phyloP scores from a whole-genome alignment of 805 yeast species.

The Sugiyamaella floridensis region DNA sequence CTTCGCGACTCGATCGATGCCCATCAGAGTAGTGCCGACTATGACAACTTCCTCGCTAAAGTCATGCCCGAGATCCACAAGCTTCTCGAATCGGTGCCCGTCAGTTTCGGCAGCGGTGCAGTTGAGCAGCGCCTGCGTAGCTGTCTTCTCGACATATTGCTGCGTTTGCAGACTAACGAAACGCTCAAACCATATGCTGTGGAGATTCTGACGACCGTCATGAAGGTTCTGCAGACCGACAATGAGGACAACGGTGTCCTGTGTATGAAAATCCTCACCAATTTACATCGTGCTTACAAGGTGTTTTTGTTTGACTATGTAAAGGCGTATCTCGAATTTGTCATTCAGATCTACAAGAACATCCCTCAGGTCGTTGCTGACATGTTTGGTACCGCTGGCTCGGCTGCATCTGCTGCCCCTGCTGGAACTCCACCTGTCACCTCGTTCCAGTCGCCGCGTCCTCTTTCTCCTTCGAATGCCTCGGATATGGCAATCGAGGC shows the following conservation, averaged over 20 bases:
- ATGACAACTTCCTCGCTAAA: conserved; percentile 63
- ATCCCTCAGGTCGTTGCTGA: conserved; percentile 69
- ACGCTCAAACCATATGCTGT: conserved; percentile 64
- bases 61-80: conserved; percentile 64
- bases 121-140: conserved; percentile 70
- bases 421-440: conserved; percentile 21
- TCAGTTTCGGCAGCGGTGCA: conserved; percentile 59
- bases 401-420: conserved; percentile 12
- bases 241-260: conserved; percentile 94
- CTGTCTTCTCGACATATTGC: conserved; percentile 68
- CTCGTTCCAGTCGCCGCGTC: conserved; percentile 34
- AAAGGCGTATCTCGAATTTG: conserved; percentile 67
- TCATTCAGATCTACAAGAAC: conserved; percentile 69
- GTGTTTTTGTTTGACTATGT: conserved; percentile 59
- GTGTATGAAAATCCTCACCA: conserved; percentile 80
- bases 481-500: conserved; percentile 33
- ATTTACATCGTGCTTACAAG: conserved; percentile 80
- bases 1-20: conserved; percentile 81
- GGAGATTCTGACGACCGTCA: conserved; percentile 52
- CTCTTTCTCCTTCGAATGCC: conserved; percentile 37
- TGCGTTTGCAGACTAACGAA: conserved; percentile 77
- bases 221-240: conserved; percentile 58
- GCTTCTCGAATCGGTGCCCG: conserved; percentile 59
- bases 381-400: conserved; percentile 39
- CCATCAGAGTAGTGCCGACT: conserved; percentile 73